Percentiles rank a stretch among this genome's conserved stretches.
phyloP scores from a whole-genome alignment of 805 yeast genomes.

The Spathaspora girioi region DNA sequence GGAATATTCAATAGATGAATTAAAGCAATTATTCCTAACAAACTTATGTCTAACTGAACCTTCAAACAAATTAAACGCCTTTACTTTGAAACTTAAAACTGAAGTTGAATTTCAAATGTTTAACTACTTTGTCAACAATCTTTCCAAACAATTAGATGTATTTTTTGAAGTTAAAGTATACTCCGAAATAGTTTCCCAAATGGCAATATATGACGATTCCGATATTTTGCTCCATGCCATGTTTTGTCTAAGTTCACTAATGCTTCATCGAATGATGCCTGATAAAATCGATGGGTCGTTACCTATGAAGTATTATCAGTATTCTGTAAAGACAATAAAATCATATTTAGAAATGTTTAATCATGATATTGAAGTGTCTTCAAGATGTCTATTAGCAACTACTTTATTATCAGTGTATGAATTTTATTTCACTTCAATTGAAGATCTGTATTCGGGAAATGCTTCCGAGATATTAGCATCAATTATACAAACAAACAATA shows the following conservation, averaged over 20 bases:
- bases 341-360: constrained; percentile 19
- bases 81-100: constrained; percentile 11
- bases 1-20: constrained; percentile 1
- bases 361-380: constrained; percentile 23
- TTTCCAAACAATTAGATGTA: constrained; percentile 29
- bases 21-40: background rate
- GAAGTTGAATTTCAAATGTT: constrained; percentile 28
- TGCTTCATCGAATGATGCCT: constrained; percentile 28
- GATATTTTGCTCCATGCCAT: constrained; percentile 35
- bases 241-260: constrained; percentile 33
- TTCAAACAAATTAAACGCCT: constrained; percentile 1
- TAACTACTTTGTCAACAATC: constrained; percentile 28
- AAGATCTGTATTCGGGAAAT: constrained; percentile 35
- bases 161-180: constrained; percentile 27
- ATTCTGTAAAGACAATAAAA: constrained; percentile 29
- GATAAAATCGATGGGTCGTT: constrained; percentile 23
- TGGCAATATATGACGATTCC: constrained; percentile 37
- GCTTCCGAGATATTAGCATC: constrained; percentile 32
- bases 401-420: constrained; percentile 36
- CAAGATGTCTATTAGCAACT: constrained; percentile 36
- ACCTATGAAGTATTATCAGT: constrained; percentile 36
- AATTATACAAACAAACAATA: constrained; percentile 16
- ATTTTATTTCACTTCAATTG: constrained; percentile 34
- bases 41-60: background rate
- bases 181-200: constrained; percentile 27